Conservation (phyloP, 1,284 basidiomycete genomes). For the Somion occarium region DNA sequence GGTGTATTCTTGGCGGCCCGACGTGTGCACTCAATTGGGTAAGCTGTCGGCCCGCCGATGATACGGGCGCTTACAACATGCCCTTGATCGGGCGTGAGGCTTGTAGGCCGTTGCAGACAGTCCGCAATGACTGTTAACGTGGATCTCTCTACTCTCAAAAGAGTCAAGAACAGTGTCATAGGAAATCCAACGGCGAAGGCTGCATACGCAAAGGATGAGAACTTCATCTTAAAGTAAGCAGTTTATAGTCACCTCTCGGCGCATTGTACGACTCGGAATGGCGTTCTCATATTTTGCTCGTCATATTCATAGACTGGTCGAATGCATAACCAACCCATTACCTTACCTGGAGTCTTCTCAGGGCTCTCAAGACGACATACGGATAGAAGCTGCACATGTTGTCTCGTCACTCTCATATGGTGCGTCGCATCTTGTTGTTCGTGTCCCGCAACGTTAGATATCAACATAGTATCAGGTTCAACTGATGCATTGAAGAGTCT, state of each 20-base stretch:
- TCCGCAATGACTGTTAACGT: too few species aligned
- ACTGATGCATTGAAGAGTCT: constrained; percentile 54
- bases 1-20: too few species aligned
- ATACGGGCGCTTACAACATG: too few species aligned
- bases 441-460: neutral
- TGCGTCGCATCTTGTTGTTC: constrained; percentile 17
- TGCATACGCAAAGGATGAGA: constrained; percentile 46
- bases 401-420: constrained; percentile 69
- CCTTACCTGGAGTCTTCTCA: constrained; percentile 30
- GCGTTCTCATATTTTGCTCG: too few species aligned
- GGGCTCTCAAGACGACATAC: constrained; percentile 42
- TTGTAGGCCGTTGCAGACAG: too few species aligned
- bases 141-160: constrained; percentile 46
- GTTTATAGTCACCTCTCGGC: too few species aligned
- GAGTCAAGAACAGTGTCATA: constrained; percentile 67
- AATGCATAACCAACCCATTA: constrained; percentile 43
- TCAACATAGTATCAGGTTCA: constrained; percentile 38
- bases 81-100: too few species aligned
- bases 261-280: neutral
- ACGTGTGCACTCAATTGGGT: too few species aligned
- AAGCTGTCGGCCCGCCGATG: too few species aligned
- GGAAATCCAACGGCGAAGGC: constrained; percentile 70
- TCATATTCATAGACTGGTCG: constrained; percentile 45
- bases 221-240: constrained; percentile 50
- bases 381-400: constrained; percentile 69